Percentiles rank a stretch among this genome's conserved stretches.
These are phyloP conservation scores for Annona cherimola DNA, from an alignment of 164 flowering plant genomes.

Conservation along the genomic window DNA sequence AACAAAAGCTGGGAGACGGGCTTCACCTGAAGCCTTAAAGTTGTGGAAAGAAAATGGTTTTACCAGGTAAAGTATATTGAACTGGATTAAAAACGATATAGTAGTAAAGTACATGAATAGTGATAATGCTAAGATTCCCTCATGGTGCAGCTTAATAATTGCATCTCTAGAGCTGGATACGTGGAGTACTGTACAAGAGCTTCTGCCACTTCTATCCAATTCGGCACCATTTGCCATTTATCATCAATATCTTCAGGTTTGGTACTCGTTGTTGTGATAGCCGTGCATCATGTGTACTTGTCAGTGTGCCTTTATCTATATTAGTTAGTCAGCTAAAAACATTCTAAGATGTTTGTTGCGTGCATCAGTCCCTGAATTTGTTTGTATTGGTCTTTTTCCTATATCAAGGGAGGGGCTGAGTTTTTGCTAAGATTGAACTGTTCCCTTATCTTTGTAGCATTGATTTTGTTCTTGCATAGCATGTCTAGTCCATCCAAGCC, in stretches of 20 bases:
- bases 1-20: slow-evolving; percentile 63
- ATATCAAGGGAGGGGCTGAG: not conserved
- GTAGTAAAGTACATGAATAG: not conserved
- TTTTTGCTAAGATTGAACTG: not conserved
- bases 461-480: not conserved
- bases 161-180: slow-evolving; percentile 88
- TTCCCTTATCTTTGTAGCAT: not conserved
- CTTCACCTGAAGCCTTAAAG: slow-evolving; percentile 44
- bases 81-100: slow-evolving; percentile 5
- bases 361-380: not conserved
- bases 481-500: not conserved
- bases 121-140: slow-evolving; percentile 3
- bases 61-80: slow-evolving; percentile 54
- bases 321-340: not conserved
- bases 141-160: slow-evolving; percentile 61
- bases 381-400: not conserved
- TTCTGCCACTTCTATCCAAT: slow-evolving; percentile 68
- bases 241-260: slow-evolving; percentile 89
- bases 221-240: slow-evolving; percentile 93
- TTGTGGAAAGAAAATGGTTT: slow-evolving; percentile 87
- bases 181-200: slow-evolving; percentile 60
- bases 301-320: not conserved
- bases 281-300: not conserved
- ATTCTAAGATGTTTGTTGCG: not conserved
- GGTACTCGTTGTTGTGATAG: slow-evolving; percentile 2